phyloP scores from a whole-genome alignment of 2,329 filamentous ascomycete genomes.

The Sordariomycetes sp. region DNA sequence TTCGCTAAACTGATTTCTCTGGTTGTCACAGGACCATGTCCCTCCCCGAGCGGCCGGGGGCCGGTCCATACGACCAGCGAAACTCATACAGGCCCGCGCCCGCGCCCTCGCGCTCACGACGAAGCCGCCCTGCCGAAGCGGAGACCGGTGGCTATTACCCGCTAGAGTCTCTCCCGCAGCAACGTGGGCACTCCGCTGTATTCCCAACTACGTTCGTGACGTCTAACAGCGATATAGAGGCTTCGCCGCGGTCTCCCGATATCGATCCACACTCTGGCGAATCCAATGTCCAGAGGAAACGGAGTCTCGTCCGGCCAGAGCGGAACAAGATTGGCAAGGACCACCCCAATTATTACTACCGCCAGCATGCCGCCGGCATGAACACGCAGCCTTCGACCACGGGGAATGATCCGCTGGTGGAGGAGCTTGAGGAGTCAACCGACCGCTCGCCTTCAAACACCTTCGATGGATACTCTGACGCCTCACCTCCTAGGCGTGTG shows the following conservation, averaged over 20 bases:
- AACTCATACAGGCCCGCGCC: conserved; percentile 48
- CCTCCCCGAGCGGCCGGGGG: conserved; percentile 54
- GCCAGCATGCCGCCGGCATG: conserved; percentile 92
- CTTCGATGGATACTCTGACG: conserved; percentile 33
- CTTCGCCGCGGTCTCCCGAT: conserved; percentile 39
- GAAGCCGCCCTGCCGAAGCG: conserved; percentile 55
- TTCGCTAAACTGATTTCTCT: neutral
- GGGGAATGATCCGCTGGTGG: conserved; percentile 78
- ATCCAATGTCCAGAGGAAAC: conserved; percentile 53
- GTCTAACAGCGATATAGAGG: conserved; percentile 46
- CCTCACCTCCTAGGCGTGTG: conserved; percentile 23
- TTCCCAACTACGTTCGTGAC: conserved; percentile 46
- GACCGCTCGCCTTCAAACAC: conserved; percentile 37
- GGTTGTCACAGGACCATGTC: conserved; percentile 38
- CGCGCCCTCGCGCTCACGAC: conserved; percentile 49
- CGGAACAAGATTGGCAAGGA: conserved; percentile 73
- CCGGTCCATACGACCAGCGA: conserved; percentile 48
- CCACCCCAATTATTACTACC: conserved; percentile 93
- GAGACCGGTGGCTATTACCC: conserved; percentile 50
- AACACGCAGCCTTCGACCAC: conserved; percentile 81
- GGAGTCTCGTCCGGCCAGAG: conserved; percentile 82
- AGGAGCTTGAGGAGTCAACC: conserved; percentile 61
- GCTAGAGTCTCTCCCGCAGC: conserved; percentile 31
- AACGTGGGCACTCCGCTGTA: conserved; percentile 45
- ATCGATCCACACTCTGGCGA: conserved; percentile 9